Percentiles rank a stretch among this genome's conserved stretches.
Conservation (phyloP, 495 filamentous ascomycete genomes). For the Tetracladium setigerum region DNA sequence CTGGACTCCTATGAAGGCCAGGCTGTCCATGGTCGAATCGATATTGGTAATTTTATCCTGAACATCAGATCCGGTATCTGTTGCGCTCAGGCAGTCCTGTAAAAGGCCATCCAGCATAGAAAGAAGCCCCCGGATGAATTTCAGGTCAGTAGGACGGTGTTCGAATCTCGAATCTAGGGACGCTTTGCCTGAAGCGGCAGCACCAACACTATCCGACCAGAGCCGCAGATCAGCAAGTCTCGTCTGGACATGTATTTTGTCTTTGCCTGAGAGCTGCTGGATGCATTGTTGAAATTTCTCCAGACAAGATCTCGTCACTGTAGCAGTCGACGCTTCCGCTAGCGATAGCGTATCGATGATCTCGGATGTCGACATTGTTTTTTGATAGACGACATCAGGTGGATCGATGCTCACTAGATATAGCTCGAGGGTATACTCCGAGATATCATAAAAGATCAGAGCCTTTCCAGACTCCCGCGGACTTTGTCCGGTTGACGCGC, state of each 20-base stretch:
- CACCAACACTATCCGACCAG: not conserved
- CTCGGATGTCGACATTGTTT: no score
- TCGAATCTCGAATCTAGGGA: not conserved
- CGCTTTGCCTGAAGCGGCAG: not conserved
- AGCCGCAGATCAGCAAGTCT: not conserved
- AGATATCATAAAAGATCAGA: no score
- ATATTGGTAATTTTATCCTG: not conserved
- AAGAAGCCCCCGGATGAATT: not conserved
- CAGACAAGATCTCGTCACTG: not conserved
- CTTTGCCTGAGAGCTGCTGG: not conserved
- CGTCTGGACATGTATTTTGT: not conserved
- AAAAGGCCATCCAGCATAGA: not conserved
- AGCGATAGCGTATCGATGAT: no score
- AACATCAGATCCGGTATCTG: not conserved
- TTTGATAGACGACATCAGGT: no score
- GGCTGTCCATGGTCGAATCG: not conserved
- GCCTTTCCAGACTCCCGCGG: no score
- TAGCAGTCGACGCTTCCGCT: not conserved
- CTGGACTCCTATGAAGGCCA: not conserved
- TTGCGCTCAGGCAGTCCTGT: not conserved
- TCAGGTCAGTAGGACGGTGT: not conserved
- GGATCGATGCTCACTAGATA: no score
- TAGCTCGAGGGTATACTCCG: no score
- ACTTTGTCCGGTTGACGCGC: no score
- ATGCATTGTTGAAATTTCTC: not conserved